Evolutionary conservation across 495 filamentous ascomycete species (phyloP).

Genomic region (Viridothelium virens): DNA sequence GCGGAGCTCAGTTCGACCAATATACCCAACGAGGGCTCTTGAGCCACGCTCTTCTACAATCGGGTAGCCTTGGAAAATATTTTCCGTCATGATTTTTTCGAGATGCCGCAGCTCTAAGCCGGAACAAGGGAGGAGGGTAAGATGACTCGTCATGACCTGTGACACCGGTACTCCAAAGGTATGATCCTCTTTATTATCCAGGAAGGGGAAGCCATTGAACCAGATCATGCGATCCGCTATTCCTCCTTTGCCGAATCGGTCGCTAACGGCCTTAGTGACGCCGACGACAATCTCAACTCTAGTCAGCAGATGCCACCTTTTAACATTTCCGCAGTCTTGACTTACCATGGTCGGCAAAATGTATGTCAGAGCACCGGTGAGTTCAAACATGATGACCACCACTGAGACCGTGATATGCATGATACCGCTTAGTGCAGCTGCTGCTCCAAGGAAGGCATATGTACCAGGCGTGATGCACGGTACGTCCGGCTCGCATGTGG

Average conservation of each 20-base stretch:
- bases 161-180: slow-evolving; percentile 94
- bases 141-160: slow-evolving; percentile 77
- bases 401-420: slow-evolving; percentile 97
- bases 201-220: slow-evolving; percentile 97
- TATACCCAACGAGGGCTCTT: slow-evolving; percentile 78
- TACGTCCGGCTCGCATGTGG: slow-evolving; percentile 81
- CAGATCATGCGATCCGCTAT: slow-evolving; percentile 99
- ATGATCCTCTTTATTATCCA: slow-evolving; percentile 98
- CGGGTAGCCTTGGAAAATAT: slow-evolving; percentile 91
- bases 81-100: slow-evolving; percentile 66
- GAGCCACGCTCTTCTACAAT: slow-evolving; percentile 69
- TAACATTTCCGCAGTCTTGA: background rate
- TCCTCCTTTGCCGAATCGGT: slow-evolving; percentile 87
- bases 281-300: slow-evolving; percentile 73
- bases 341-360: slow-evolving; percentile 88
- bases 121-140: slow-evolving; percentile 63
- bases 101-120: slow-evolving; percentile 68
- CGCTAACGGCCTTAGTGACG: slow-evolving; percentile 88
- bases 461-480: slow-evolving; percentile 95
- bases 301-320: slow-evolving; percentile 13
- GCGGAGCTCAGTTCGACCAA: slow-evolving; percentile 85
- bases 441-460: slow-evolving; percentile 90
- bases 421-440: slow-evolving; percentile 90
- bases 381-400: slow-evolving; percentile 96
- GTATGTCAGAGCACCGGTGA: slow-evolving; percentile 90